These are phyloP conservation scores for Cicer bijugum DNA, from an alignment of 306 rosid species.

Conservation along the genomic window DNA sequence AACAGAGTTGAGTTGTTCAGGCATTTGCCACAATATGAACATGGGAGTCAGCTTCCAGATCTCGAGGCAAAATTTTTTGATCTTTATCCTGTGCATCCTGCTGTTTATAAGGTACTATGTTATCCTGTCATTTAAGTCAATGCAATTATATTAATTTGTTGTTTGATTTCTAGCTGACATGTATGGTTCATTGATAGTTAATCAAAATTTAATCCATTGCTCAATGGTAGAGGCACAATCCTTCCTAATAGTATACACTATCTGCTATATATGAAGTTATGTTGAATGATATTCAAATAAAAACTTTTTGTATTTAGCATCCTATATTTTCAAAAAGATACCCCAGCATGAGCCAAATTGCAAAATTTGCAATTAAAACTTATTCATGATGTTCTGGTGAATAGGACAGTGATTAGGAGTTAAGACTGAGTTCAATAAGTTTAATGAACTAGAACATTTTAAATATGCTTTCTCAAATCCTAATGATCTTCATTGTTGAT, in stretches of 20 bases:
- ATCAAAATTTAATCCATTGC: constrained; percentile 15
- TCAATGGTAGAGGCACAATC: constrained; percentile 22
- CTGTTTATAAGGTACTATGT: constrained; percentile 60
- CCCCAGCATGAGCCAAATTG: not conserved
- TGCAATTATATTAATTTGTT: constrained; percentile 7
- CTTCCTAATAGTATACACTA: not conserved
- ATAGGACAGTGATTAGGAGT: constrained; percentile 16
- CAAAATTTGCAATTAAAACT: not conserved
- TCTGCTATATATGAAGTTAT: constrained; percentile 13
- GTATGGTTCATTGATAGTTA: constrained; percentile 11
- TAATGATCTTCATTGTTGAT: constrained; percentile 36
- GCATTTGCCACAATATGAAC: constrained; percentile 71
- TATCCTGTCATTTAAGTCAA: not conserved
- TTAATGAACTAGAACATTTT: constrained; percentile 1
- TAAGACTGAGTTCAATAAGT: constrained; percentile 9
- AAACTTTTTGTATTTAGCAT: constrained; percentile 29
- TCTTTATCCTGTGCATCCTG: constrained; percentile 60
- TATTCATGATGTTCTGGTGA: not conserved
- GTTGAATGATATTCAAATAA: constrained; percentile 22
- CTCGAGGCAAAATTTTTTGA: constrained; percentile 63
- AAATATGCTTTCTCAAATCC: constrained; percentile 39
- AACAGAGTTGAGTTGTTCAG: constrained; percentile 67
- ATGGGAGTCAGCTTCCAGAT: constrained; percentile 68
- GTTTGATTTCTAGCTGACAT: constrained; percentile 11
- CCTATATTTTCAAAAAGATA: not conserved